Conservation (phyloP, 495 filamentous ascomycete genomes). For the Thozetella sp. region DNA sequence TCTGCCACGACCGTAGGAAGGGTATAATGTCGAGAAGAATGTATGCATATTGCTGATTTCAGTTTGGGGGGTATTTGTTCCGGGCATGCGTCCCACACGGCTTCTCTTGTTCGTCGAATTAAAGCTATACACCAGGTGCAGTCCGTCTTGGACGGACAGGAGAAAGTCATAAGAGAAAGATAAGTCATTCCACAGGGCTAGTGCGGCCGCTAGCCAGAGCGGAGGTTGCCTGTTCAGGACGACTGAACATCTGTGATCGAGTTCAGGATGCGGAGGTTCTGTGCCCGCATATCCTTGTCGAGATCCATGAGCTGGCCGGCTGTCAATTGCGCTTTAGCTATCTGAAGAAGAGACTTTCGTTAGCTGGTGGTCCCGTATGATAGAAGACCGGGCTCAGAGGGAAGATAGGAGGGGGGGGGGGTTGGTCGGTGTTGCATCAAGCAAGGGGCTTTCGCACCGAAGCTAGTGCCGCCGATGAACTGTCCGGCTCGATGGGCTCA, state of each 20-base stretch:
- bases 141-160: background rate
- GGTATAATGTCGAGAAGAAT: background rate
- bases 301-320: slow-evolving; percentile 45
- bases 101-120: background rate
- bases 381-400: background rate
- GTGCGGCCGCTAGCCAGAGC: background rate
- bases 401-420: slow-evolving; percentile 3
- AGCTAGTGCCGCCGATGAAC: slow-evolving; percentile 57
- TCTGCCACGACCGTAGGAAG: background rate
- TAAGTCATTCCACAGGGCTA: no score
- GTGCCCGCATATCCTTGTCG: slow-evolving; percentile 46
- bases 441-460: slow-evolving; percentile 54
- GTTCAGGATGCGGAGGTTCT: slow-evolving; percentile 44
- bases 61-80: slow-evolving; percentile 3
- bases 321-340: slow-evolving; percentile 47
- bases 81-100: background rate
- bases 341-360: slow-evolving; percentile 31
- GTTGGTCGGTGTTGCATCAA: slow-evolving; percentile 29
- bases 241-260: slow-evolving; percentile 33
- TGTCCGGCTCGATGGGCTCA: slow-evolving; percentile 49
- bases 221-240: background rate
- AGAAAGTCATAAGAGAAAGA: no score
- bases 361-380: slow-evolving; percentile 10
- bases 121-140: background rate
- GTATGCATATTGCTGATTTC: background rate